phyloP scores from a whole-genome alignment of 2,329 filamentous ascomycete species.

The Cytospora leucostoma region DNA sequence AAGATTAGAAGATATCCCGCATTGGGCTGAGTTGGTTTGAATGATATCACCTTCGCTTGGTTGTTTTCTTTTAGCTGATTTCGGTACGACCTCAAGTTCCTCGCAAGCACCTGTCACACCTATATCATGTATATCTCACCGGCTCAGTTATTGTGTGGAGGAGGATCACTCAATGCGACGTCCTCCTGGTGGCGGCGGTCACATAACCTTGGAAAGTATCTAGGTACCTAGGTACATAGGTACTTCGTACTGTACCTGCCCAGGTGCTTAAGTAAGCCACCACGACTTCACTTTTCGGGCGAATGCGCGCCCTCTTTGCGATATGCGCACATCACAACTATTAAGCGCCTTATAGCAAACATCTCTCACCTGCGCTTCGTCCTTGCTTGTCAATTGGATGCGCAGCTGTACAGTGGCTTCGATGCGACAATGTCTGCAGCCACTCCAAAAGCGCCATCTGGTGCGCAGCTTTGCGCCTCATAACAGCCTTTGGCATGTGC shows the following conservation, averaged over 20 bases:
- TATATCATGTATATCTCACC: too few species aligned
- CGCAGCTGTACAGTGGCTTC: constrained; percentile 33
- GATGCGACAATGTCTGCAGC: constrained; percentile 41
- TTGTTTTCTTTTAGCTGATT: not conserved
- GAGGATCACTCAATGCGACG: too few species aligned
- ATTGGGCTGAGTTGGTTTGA: constrained; percentile 15
- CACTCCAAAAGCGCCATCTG: constrained; percentile 30
- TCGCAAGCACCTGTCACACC: not conserved
- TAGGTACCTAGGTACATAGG: not conserved
- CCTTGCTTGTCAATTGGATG: constrained; percentile 34
- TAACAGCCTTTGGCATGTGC: constrained; percentile 7
- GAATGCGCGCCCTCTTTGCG: not conserved
- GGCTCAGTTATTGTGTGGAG: too few species aligned
- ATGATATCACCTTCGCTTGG: constrained; percentile 17
- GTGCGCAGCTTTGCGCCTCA: constrained; percentile 24
- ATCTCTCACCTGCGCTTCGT: constrained; percentile 12
- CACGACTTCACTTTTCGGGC: not conserved
- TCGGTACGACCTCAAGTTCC: not conserved
- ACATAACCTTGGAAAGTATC: not conserved
- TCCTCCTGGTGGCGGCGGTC: too few species aligned
- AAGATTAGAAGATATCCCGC: constrained; percentile 25
- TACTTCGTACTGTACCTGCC: not conserved
- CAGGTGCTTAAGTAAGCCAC: not conserved
- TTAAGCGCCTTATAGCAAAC: too few species aligned
- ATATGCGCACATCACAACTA: constrained; percentile 1